Evolutionary conservation across 2,329 filamentous ascomycete species (phyloP).

Genomic region (Myrmaecium sp.): DNA sequence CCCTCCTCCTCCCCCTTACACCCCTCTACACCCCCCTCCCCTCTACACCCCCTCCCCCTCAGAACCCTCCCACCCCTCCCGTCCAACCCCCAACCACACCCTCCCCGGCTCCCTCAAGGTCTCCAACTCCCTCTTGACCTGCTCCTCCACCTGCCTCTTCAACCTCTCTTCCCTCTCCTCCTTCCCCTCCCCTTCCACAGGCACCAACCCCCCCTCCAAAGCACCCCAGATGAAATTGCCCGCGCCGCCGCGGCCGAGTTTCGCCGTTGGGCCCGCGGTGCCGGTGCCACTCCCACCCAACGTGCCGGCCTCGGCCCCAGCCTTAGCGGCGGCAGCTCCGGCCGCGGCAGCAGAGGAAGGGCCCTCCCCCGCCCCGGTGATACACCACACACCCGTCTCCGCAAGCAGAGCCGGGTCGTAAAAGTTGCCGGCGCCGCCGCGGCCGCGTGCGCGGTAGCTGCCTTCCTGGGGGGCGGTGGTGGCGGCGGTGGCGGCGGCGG

Average conservation of each 20-base stretch:
- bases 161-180: too few relatives aligned
- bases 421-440: constrained; percentile 31
- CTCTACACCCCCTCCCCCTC: too few relatives aligned
- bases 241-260: constrained; percentile 27
- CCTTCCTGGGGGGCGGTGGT: constrained; percentile 10
- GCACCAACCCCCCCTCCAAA: too few relatives aligned
- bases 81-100: too few relatives aligned
- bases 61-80: too few relatives aligned
- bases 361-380: constrained; percentile 2
- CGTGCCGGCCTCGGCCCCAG: constrained; percentile 17
- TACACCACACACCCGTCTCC: constrained; percentile 21
- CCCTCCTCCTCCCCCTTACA: too few relatives aligned
- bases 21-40: too few relatives aligned
- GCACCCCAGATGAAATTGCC: constrained; percentile 27
- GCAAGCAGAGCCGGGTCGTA: constrained; percentile 25
- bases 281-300: too few relatives aligned
- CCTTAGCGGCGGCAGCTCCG: constrained; percentile 6
- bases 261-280: constrained; percentile 18
- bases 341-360: background rate
- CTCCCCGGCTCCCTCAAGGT: too few relatives aligned
- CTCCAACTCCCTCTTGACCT: too few relatives aligned
- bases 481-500: constrained; percentile 6
- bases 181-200: too few relatives aligned
- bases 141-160: too few relatives aligned
- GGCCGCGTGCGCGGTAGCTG: constrained; percentile 27